Base-by-base conservation (phyloP, 371 early-diverging fungal genomes). In the Chytridiales sp. region DNA sequence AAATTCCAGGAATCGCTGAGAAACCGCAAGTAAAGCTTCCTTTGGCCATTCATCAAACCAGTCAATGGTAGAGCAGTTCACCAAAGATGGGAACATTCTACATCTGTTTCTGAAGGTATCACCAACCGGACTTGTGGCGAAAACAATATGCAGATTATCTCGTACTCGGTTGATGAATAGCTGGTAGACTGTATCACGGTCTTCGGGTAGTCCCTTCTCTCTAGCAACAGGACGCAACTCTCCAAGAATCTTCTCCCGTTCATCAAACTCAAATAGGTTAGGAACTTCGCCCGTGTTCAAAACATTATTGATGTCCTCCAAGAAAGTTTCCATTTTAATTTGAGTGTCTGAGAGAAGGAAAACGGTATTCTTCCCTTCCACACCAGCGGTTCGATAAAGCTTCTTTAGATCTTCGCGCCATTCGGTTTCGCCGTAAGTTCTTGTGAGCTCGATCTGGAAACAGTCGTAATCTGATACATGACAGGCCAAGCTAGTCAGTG, bases 21-120 rank as follows among this genome's bases (percentile, higher is more conserved):
- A 78, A 13, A 81, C 81, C 3, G 81, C 77, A 1, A 79, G 61
- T 30, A 81, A 67, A 1, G 80, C 82, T 24, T 79, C 82, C 15
- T 58, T 51, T 11, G 82, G 82, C 82, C 82, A 82, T 56, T 78
- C 82, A 47, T 82, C 80, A 47, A 82, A 79, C 80, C 82, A 82
- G 56, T 78, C 82, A 34, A 82, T 79, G 2, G 82, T 79, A 42
- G 73, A 77, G 67, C 82, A 79, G 63, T 82, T 82, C n/a, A 82
- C 82, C 0, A 82, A 64, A 4, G 76, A 76, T 3, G 82, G 82
- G 60, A 82, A 82, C 82, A 79, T 82, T 34, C 82, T 53, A 58
- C 80, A 79, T 15, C 82, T 64, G 42, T 73, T 78, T 29, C 82
- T 50, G 63, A 82, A 82, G 4, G 76, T 75, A 31, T 79, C 80